Evolutionary conservation across 2,329 filamentous ascomycete genomes (phyloP).

Genomic region (Pseudogymnoascus destructans): DNA sequence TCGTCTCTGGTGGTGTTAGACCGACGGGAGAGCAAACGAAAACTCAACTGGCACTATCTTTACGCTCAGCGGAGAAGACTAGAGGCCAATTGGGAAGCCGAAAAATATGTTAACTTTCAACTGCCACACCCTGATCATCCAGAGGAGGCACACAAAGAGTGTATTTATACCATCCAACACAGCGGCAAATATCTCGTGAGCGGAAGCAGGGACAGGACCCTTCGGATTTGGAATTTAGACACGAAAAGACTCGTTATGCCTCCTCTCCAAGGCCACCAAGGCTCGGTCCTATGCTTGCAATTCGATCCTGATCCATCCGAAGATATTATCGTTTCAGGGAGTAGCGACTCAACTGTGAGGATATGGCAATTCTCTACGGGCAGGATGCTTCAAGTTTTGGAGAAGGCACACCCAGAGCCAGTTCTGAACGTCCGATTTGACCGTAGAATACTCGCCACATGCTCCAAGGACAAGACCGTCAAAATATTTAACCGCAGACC

Average conservation of each 20-base stretch:
- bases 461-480: constrained; percentile 93
- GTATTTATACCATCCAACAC: constrained; percentile 91
- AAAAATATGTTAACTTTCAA: constrained; percentile 74
- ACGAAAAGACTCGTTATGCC: constrained; percentile 62
- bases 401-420: constrained; percentile 71
- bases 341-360: constrained; percentile 82
- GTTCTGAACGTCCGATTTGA: constrained; percentile 92
- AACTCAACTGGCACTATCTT: constrained; percentile 83
- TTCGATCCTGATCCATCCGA: constrained; percentile 82
- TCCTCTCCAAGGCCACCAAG: constrained; percentile 65
- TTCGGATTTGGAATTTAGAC: constrained; percentile 82
- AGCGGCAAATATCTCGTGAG: constrained; percentile 77
- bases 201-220: constrained; percentile 76
- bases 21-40: constrained; percentile 38
- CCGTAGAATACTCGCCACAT: constrained; percentile 81
- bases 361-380: constrained; percentile 92
- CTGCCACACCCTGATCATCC: constrained; percentile 71
- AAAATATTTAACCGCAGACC: constrained; percentile 82
- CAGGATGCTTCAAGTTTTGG: constrained; percentile 62
- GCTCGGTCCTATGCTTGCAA: constrained; percentile 86
- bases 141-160: constrained; percentile 77
- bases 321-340: constrained; percentile 88
- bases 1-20: constrained; percentile 34
- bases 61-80: constrained; percentile 77
- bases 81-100: constrained; percentile 84